Evolutionary conservation across 345 rosid genomes (phyloP), one percentile per base, ranked within the genome.

Genomic region (Eucalyptus pauciflora): DNA sequence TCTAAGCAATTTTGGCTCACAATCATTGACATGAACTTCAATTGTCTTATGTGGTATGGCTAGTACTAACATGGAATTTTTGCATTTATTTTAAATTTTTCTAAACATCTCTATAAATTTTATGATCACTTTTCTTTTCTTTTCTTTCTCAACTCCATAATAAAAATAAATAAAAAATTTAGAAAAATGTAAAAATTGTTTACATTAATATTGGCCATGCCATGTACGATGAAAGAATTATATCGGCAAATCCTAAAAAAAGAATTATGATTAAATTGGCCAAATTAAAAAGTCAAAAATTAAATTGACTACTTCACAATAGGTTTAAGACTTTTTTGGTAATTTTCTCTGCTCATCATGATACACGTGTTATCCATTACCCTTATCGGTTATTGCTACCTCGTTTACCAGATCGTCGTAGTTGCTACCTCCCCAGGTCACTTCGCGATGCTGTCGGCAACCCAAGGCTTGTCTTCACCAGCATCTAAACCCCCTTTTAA

Each of bases 381-480:
- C 13, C 62, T 24, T 4, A 56, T 56, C 29, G 0, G 62, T 10
- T 10, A 24, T 24, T 56, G 62, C 62, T 56, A 56, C 62, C 62
- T 56, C 13, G 27, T 56, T 4, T 24, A 56, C 3, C 2, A 0
- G 2, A 10, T 56, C 62, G 6, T 4, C 0, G 29, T 24, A 56
- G 62, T 24, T 22, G 29, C 62, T 56, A 24, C 62, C 29, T 56
- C 29, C 62, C 62, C 13, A 56, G 1, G 62, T 56, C 12, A 10
- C 62, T 56, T 24, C 3, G 29, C 29, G 1, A 24, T 6, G 1
- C 1, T 24, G 6, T 56, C 3, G 13, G 6, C 29, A 24, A 56
- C 62, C 29, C 13, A 0, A 56, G 62, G 62, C 29, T 56, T 18
- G 29, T 24, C 29, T 22, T 56, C 27, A 2, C 13, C 13, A 24